Base-by-base conservation (phyloP, 2,329 filamentous ascomycete species). In the Aspergillus carbonarius region DNA sequence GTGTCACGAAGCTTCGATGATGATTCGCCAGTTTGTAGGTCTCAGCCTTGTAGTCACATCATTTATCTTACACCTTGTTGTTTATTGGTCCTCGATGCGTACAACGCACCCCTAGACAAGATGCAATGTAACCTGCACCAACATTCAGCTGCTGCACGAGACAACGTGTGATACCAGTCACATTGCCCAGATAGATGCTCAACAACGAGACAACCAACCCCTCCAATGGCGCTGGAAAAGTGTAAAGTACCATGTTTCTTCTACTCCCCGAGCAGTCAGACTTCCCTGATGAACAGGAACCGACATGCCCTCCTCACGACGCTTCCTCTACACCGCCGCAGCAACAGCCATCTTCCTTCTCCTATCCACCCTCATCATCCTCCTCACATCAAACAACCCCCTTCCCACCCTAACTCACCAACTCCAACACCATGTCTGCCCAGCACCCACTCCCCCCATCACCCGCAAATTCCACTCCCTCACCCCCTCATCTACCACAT, bases 121-220 rank as follows among this genome's bases (percentile, higher is more conserved):
- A 25, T n/a, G 23, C 50, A 9, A 53, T 53, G 50, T 53, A 40
- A 32, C 32, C n/a, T n/a, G n/a, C n/a, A n/a, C n/a, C n/a, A n/a
- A n/a, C n/a, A 1, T 23, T 23, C 17, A 12, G 13, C 40, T 23
- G 40, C 9, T 32, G 23, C 47, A 20, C 27, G 17, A 34, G 47
- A 3, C 17, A n/a, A 23, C 25, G 4, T n/a, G 15, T 17, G 12
- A 39, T 39, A 2, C 35, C 35, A 3, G 10, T 39, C n/a, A 10
- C 35, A 39, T 39, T 2, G 5, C 23, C 5, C n/a, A 37, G 35
- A n/a, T 15, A 15, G 35, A 15, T 6, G 15, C 35, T n/a, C 15
- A 12, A 17, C 4, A 15, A 39, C 8, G 35, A 39, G 35, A 12
- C 35, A 39, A 4, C 35, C n/a, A 39, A 3, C 3, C 13, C 35